Percentiles rank a stretch among this genome's conserved stretches.
Evolutionary conservation across 257 asterid genomes (phyloP).

Genomic region (Petunia secreta): DNA sequence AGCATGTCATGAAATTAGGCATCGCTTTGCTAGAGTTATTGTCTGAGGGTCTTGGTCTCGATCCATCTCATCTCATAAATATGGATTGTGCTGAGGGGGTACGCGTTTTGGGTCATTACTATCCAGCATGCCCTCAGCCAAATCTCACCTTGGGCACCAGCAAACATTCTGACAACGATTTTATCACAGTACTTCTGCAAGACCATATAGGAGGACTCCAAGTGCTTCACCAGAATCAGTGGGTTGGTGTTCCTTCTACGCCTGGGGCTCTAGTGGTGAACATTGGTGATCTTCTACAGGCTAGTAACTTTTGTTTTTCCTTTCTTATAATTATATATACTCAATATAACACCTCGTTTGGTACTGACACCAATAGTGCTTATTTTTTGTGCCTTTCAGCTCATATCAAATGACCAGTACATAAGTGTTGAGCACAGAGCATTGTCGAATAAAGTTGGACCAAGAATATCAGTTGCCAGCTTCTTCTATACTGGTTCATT

Average conservation of each 20-base stretch:
- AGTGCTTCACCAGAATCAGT: constrained; percentile 42
- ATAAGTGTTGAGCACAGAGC: constrained; percentile 64
- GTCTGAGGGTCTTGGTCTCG: constrained; percentile 65
- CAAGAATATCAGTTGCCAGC: constrained; percentile 67
- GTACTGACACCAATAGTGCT: too few relatives aligned
- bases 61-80: constrained; percentile 41
- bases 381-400: constrained; percentile 33
- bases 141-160: constrained; percentile 58
- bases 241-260: constrained; percentile 59
- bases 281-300: constrained; percentile 74
- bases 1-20: constrained; percentile 55
- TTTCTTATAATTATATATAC: background rate
- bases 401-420: constrained; percentile 63
- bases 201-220: constrained; percentile 69
- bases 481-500: constrained; percentile 51
- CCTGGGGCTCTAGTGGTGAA: constrained; percentile 62
- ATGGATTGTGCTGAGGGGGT: constrained; percentile 60
- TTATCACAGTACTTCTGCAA: constrained; percentile 63
- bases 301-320: constrained; percentile 24
- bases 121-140: constrained; percentile 75
- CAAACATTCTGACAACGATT: constrained; percentile 54
- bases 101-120: constrained; percentile 54
- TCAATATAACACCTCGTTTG: background rate
- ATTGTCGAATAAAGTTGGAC: constrained; percentile 52
- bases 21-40: constrained; percentile 45